A percentile compares a stretch with the other conserved stretches of the same genome.
Conservation (phyloP, 352 stramenopile species). For the Pythium utonaiense region DNA sequence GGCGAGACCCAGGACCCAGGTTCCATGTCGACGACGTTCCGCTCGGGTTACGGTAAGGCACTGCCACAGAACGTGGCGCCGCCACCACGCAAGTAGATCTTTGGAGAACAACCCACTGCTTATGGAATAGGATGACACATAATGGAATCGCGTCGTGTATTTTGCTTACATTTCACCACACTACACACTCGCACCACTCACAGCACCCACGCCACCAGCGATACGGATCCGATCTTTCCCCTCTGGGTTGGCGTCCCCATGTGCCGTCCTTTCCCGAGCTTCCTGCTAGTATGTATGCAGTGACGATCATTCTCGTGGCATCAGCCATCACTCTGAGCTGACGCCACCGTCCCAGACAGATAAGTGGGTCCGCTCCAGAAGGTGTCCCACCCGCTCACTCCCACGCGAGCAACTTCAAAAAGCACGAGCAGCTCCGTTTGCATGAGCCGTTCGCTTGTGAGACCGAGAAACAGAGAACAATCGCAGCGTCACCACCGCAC, state of each 20-base stretch:
- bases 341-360: constrained; percentile 3
- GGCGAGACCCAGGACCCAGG: constrained; percentile 61
- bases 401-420: constrained; percentile 26
- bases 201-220: too few species aligned
- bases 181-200: too few species aligned
- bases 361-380: constrained; percentile 20
- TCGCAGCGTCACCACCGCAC: constrained; percentile 2
- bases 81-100: constrained; percentile 68
- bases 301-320: constrained; percentile 1
- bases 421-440: background rate
- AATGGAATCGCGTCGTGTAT: constrained; percentile 11
- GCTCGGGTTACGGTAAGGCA: constrained; percentile 86
- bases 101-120: background rate
- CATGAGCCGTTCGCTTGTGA: background rate
- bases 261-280: background rate
- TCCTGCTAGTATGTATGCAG: too few species aligned
- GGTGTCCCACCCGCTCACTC: constrained; percentile 14
- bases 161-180: constrained; percentile 2
- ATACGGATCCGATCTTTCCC: too few species aligned
- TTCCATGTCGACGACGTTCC: constrained; percentile 85
- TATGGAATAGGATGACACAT: constrained; percentile 6
- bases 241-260: background rate
- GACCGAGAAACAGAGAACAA: constrained; percentile 18
- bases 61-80: constrained; percentile 83
- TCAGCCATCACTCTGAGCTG: constrained; percentile 2